Evolutionary conservation across 495 filamentous ascomycete species (phyloP).

Genomic region (Neurospora sp.): DNA sequence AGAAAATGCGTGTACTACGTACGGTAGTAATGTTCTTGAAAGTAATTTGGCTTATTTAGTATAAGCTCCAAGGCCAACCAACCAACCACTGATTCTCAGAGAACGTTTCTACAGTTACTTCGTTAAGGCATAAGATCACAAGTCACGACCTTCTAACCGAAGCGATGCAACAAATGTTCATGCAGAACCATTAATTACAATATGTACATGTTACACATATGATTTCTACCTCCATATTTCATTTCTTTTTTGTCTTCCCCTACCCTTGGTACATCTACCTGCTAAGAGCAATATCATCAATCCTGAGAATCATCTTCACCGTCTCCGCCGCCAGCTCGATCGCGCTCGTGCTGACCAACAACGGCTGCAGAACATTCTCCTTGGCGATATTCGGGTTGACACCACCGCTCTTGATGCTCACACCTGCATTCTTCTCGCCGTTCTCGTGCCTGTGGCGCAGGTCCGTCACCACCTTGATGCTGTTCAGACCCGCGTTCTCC

Average conservation of each 20-base stretch:
- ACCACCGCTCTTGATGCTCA: constrained; percentile 93
- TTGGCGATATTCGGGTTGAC: constrained; percentile 92
- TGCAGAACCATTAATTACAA: not conserved
- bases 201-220: not conserved
- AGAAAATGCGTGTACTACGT: too few species aligned
- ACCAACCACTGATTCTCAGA: too few species aligned
- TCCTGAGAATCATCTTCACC: constrained; percentile 95
- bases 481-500: constrained; percentile 94
- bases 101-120: too few species aligned
- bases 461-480: constrained; percentile 97
- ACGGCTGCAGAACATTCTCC: constrained; percentile 93
- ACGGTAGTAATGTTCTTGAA: too few species aligned
- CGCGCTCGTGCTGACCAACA: constrained; percentile 92
- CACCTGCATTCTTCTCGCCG: constrained; percentile 90
- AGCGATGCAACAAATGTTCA: not conserved
- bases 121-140: not conserved
- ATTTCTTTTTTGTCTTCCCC: not conserved
- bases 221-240: not conserved
- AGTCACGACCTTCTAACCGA: not conserved
- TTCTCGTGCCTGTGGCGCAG: constrained; percentile 85
- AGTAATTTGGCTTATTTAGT: too few species aligned
- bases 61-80: too few species aligned
- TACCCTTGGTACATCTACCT: constrained; percentile 12
- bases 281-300: constrained; percentile 76
- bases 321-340: constrained; percentile 96